Base-by-base conservation (phyloP, 306 rosid species). In the Dryas alaskensis region DNA sequence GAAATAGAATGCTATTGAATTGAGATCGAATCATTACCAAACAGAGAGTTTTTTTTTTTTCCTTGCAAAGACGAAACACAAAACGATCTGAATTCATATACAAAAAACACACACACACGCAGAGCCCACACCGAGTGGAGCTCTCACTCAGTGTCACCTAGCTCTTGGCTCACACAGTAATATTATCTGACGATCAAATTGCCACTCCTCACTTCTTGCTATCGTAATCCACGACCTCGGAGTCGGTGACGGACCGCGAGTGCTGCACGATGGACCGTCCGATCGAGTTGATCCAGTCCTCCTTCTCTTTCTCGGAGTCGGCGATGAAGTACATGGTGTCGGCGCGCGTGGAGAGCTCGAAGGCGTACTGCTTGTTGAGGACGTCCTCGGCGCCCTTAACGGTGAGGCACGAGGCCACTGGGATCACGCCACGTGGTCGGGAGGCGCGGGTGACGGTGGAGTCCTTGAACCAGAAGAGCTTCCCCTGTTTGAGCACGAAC, bases 201-300 rank as follows among this genome's bases (percentile, higher is more conserved):
- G 27, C n/a, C 17, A 10, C n/a, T 60, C 17, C 39, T 84, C 83
- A 86, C 39, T 86, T 83, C 63, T 83, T 73, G 49, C 79, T 86
- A 59, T 86, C 88, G 69, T 89, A 89, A 85, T 89, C 93, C 31
- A 89, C 84, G 46, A 89, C 79, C 77, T 89, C 93, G 16, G 86
- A 83, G 55, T 86, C 89, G 22, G 91, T 86, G 72, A 89, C 89
- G 44, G 93, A 89, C 75, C 88, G 78, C 37, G 93, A 89, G 69
- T 81, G 89, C 83, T 86, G 91, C 55, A 89, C 91, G 55, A 89
- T 86, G 43, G 87, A 86, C 61, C 91, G 79, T 1, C 93, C 93
- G 40, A 89, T 83, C 59, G 91, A 84, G 73, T 85, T 89, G 85
- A 86, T 89, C 93, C 91, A 86, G 13, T 86, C 90, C 78, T 85